Evolutionary conservation across 1,139 yeast genomes (phyloP).

Genomic region (Blastobotrys aristatus): DNA sequence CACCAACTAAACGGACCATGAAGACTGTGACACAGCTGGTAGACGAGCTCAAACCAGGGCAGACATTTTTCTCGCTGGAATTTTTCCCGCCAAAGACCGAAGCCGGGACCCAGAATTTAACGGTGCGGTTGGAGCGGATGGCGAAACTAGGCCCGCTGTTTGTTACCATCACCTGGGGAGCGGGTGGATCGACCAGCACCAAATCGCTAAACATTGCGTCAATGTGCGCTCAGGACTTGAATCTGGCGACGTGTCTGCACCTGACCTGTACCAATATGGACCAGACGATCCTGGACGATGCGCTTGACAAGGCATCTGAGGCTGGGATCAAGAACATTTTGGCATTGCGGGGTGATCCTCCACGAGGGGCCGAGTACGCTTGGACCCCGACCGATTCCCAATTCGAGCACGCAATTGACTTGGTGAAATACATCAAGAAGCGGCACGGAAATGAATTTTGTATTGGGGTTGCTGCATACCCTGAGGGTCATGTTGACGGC

Average conservation of each 20-base stretch:
- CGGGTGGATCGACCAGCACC: slow-evolving; percentile 91
- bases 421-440: slow-evolving; percentile 67
- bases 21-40: slow-evolving; percentile 43
- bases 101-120: slow-evolving; percentile 73
- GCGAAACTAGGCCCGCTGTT: slow-evolving; percentile 81
- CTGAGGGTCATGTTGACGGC: slow-evolving; percentile 89
- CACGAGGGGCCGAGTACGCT: slow-evolving; percentile 67
- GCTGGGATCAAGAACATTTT: slow-evolving; percentile 80
- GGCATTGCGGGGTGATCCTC: slow-evolving; percentile 95
- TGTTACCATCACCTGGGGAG: slow-evolving; percentile 97
- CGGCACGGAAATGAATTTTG: slow-evolving; percentile 73
- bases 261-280: slow-evolving; percentile 95
- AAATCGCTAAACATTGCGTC: slow-evolving; percentile 81
- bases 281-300: slow-evolving; percentile 66
- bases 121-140: slow-evolving; percentile 86
- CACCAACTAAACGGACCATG: not conserved
- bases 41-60: slow-evolving; percentile 32
- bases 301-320: slow-evolving; percentile 64
- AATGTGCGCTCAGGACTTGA: slow-evolving; percentile 68
- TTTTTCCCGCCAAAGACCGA: slow-evolving; percentile 97
- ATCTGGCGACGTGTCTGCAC: slow-evolving; percentile 84
- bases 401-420: slow-evolving; percentile 73
- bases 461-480: slow-evolving; percentile 91
- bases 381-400: slow-evolving; percentile 46
- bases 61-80: slow-evolving; percentile 76